Evolutionary conservation across 73 alveolate genomes (phyloP).

Genomic region (Blepharisma stoltei): DNA sequence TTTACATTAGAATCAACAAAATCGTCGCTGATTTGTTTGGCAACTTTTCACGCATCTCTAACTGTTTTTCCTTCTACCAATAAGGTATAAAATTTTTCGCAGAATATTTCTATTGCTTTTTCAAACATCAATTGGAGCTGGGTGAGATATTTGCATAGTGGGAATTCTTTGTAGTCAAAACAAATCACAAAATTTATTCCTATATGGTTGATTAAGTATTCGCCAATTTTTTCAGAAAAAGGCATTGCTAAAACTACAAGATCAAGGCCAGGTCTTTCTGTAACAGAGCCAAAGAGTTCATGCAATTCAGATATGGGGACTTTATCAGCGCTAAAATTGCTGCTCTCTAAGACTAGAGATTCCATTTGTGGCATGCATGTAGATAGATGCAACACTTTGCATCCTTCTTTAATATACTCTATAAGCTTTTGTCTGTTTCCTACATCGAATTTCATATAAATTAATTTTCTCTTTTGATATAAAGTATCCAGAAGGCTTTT

Average conservation of each 20-base stretch:
- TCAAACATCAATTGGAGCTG: conserved; percentile 3
- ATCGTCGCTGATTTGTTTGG: not conserved
- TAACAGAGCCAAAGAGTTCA: not conserved
- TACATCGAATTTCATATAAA: not conserved
- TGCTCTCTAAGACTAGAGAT: not conserved
- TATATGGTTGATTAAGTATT: not conserved
- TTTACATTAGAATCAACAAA: not conserved
- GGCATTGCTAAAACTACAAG: not conserved
- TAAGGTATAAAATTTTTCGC: not conserved
- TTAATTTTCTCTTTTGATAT: not conserved
- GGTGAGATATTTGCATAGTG: not conserved
- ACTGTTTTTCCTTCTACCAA: not conserved
- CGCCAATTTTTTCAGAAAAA: not conserved
- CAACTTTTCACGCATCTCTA: not conserved
- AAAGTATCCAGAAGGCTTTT: not conserved
- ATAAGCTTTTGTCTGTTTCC: not conserved
- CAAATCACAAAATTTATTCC: not conserved
- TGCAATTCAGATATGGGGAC: not conserved
- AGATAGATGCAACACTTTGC: not conserved
- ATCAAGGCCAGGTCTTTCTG: not conserved
- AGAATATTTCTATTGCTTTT: not conserved
- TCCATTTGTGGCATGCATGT: not conserved
- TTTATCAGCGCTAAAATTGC: not conserved
- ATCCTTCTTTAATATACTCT: not conserved
- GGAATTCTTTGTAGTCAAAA: not conserved